Evolutionary conservation across 2,329 filamentous ascomycete species (phyloP).

Genomic region (Eurotiales sp.): DNA sequence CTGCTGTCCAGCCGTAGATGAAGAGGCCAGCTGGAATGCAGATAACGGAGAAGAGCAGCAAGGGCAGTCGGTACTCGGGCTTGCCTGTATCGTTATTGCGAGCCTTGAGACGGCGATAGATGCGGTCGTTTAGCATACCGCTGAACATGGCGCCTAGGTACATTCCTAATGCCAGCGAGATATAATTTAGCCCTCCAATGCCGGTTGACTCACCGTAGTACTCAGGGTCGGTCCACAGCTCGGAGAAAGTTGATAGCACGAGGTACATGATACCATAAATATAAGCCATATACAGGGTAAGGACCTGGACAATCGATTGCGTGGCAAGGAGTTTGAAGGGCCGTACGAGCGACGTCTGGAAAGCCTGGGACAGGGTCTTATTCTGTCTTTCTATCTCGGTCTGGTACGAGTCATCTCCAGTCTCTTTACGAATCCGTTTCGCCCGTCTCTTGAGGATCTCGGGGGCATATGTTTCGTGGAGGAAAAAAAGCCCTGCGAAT

Average conservation of each 20-base stretch:
- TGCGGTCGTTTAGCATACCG: background rate
- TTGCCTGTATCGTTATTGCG: slow-evolving; percentile 38
- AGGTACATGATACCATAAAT: slow-evolving; percentile 59
- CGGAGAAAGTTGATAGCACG: slow-evolving; percentile 2
- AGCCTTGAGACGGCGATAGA: slow-evolving; percentile 1
- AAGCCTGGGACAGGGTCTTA: background rate
- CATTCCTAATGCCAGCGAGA: slow-evolving; percentile 1
- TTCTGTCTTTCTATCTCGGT: background rate
- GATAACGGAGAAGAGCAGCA: slow-evolving; percentile 52
- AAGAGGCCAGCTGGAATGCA: slow-evolving; percentile 53
- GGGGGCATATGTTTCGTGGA: slow-evolving; percentile 1
- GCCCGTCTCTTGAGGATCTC: background rate
- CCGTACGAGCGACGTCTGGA: slow-evolving; percentile 53
- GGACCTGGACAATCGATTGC: slow-evolving; percentile 54
- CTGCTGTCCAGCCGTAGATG: slow-evolving; percentile 56
- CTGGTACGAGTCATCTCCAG: background rate
- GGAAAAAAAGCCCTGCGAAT: slow-evolving; percentile 40
- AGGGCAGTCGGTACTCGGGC: slow-evolving; percentile 62
- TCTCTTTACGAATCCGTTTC: background rate
- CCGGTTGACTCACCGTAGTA: slow-evolving; percentile 52
- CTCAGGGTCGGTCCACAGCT: slow-evolving; percentile 23
- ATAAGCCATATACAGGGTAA: slow-evolving; percentile 50
- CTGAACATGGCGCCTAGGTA: background rate
- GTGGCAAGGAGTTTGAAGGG: slow-evolving; percentile 51
- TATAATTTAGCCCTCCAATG: slow-evolving; percentile 3